Evolutionary conservation across 331 rosid genomes (phyloP), one percentile per base, ranked within the genome.

Genomic region (Phaseolus coccineus): DNA sequence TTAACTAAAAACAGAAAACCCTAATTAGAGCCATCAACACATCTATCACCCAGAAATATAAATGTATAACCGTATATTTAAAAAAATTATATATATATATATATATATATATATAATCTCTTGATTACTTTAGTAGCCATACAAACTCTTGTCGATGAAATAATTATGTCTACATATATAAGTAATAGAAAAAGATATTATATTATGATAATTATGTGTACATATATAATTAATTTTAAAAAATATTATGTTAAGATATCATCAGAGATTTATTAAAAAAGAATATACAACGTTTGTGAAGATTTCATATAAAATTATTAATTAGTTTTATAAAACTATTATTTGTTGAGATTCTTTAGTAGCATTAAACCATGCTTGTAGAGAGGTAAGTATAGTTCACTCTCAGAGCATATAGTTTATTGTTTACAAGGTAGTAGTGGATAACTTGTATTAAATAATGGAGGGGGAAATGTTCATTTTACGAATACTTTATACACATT

Each of bases 381-480:
- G n/a, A 57, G 35, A 25, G 33, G 64, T 27, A 58, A 25, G 37
- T 58, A 12, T 58, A 58, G 37, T 58, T 58, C 7, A 39, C 65
- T 58, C n/a, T 58, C 65, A 58, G 65, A 28, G 37, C 39, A 59
- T 59, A 13, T 59, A 59, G 19, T 59, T 59, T 59, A 59, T 27
- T 59, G 13, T 59, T 27, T 59, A 59, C 19, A 59, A 59, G 65
- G 42, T 61, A 28, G 42, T 30, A 15, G 22, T 61, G 67, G 67
- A 30, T 61, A 30, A 13, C 11, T 22, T 61, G 67, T 9, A 28
- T 61, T 28, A 61, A 30, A 61, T 61, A 61, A 61, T 30, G 40
- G 22, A 8, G 6, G n/a, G 22, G 10, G 10, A 6, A 61, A 61
- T 12, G 0, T 30, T 61, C 31, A 28, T 30, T 28, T 61, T 30